Percentiles rank a stretch among this genome's conserved stretches.
phyloP scores from a whole-genome alignment of 495 filamentous ascomycete species.

The Cenococcum geophilum region DNA sequence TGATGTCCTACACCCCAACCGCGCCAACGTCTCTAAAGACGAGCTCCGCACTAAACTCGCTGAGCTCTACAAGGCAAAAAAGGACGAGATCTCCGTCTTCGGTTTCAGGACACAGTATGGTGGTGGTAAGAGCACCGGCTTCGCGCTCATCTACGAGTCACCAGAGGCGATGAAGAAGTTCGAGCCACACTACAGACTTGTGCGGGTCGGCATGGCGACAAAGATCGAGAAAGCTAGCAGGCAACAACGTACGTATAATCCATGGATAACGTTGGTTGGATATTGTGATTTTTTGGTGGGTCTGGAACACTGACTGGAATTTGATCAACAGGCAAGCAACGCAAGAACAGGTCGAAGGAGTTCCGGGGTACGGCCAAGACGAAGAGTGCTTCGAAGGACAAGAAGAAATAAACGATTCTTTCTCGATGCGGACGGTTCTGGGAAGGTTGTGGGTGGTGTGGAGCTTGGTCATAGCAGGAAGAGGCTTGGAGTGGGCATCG shows the following conservation, averaged over 20 bases:
- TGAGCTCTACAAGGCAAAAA: conserved; percentile 92
- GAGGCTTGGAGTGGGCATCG: conserved; percentile 24
- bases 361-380: conserved; percentile 86
- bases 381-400: conserved; percentile 77
- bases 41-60: conserved; percentile 93
- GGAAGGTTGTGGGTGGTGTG: background rate
- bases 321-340: conserved; percentile 82
- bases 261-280: background rate
- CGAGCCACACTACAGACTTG: conserved; percentile 94
- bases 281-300: background rate
- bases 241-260: conserved; percentile 86
- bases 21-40: conserved; percentile 97
- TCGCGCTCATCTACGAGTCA: conserved; percentile 97
- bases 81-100: conserved; percentile 95
- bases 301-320: conserved; percentile 36
- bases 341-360: conserved; percentile 99
- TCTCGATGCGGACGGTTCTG: background rate
- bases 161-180: conserved; percentile 98
- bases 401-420: conserved; percentile 41
- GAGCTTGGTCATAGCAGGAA: conserved; percentile 11
- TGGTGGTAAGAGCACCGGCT: conserved; percentile 99
- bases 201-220: conserved; percentile 79
- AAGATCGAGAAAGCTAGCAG: conserved; percentile 95
- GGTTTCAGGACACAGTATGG: conserved; percentile 97
- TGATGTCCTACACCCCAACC: conserved; percentile 98